Evolutionary conservation across 2,329 filamentous ascomycete species (phyloP).

Genomic region (Zarea fungicola): DNA sequence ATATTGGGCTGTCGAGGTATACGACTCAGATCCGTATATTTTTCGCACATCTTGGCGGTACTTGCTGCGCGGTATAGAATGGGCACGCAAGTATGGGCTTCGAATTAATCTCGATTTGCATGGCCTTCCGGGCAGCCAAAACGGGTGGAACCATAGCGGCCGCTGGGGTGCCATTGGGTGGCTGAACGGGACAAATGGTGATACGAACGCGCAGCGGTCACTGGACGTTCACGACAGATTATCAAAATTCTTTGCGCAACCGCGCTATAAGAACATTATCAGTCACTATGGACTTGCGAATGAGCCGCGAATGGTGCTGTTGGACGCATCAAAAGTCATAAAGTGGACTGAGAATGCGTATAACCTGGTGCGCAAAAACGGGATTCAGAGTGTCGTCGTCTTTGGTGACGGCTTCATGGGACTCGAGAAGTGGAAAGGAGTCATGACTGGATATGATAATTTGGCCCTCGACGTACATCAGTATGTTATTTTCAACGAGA

Average conservation of each 20-base stretch:
- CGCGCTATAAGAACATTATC: constrained; percentile 86
- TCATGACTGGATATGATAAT: constrained; percentile 64
- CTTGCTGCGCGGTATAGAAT: constrained; percentile 87
- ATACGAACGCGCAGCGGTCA: constrained; percentile 70
- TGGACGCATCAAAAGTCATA: constrained; percentile 63
- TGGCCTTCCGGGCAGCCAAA: constrained; percentile 86
- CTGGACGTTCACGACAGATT: constrained; percentile 84
- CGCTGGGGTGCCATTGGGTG: constrained; percentile 75
- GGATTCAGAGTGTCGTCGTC: constrained; percentile 65
- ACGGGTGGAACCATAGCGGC: constrained; percentile 97
- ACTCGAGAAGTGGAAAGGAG: constrained; percentile 82
- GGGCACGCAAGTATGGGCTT: constrained; percentile 84
- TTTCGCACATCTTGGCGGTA: constrained; percentile 88
- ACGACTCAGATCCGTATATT: constrained; percentile 82
- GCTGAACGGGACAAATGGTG: constrained; percentile 85
- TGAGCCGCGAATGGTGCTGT: constrained; percentile 80
- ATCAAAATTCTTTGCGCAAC: constrained; percentile 87
- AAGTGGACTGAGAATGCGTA: constrained; percentile 75
- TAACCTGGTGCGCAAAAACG: constrained; percentile 68
- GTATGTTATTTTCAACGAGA: constrained; percentile 95
- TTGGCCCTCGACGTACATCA: constrained; percentile 95
- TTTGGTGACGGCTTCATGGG: constrained; percentile 96
- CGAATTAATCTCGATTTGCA: constrained; percentile 92
- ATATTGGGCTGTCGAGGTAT: constrained; percentile 89
- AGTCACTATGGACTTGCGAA: constrained; percentile 93